A percentile compares a stretch with the other conserved stretches of the same genome.
Evolutionary conservation across 208 protist genomes (phyloP).

Genomic region (Borovskyia barvae): DNA sequence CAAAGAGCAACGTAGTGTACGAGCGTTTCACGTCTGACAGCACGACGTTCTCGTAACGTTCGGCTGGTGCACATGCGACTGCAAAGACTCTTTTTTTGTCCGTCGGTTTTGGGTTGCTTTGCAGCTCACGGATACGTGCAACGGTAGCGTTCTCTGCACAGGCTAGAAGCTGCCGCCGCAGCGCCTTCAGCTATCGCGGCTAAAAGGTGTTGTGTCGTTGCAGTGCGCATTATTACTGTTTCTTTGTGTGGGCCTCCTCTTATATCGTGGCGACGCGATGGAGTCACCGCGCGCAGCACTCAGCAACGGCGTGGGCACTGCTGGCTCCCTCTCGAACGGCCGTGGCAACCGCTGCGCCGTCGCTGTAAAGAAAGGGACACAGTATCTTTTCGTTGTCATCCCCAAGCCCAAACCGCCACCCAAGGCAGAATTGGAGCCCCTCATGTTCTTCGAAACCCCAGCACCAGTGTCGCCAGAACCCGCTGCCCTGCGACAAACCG

Average conservation of each 20-base stretch:
- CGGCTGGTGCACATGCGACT: no score
- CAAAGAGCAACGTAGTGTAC: no score
- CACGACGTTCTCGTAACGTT: no score
- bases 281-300: background rate
- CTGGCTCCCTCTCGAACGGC: background rate
- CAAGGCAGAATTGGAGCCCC: constrained; percentile 37
- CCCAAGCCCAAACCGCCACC: constrained; percentile 34
- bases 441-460: constrained; percentile 72
- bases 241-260: background rate
- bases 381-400: constrained; percentile 64
- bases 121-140: no score
- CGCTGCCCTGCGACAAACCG: background rate
- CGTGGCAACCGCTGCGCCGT: constrained; percentile 63
- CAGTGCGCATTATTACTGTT: background rate
- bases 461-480: background rate
- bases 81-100: no score
- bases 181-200: no score
- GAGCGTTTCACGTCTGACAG: no score
- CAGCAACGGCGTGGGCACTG: background rate
- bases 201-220: background rate
- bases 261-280: no score
- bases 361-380: constrained; percentile 34
- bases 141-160: no score
- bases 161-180: no score
- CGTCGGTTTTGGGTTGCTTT: background rate